Conservation (phyloP, 106 monocot species). For the Acorus gramineus region DNA sequence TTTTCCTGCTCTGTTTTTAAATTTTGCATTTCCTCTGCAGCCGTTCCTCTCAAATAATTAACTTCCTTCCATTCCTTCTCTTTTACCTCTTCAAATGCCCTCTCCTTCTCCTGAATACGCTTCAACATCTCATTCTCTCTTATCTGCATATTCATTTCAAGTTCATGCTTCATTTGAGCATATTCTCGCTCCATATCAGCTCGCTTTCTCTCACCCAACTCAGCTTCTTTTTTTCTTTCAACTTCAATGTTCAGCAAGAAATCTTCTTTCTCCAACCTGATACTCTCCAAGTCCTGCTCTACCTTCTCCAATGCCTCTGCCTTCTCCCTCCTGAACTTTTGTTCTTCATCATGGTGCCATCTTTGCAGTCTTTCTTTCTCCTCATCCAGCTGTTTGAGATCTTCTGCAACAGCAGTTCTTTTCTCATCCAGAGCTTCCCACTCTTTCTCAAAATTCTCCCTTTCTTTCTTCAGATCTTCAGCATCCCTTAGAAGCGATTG, state of each 20-base stretch:
- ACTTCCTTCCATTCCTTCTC: conserved; percentile 43
- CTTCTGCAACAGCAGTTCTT: conserved; percentile 34
- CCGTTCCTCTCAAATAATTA: conserved; percentile 28
- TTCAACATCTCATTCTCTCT: conserved; percentile 33
- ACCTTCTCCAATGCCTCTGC: conserved; percentile 20
- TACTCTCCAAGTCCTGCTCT: conserved; percentile 48
- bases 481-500: conserved; percentile 44
- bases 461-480: conserved; percentile 67
- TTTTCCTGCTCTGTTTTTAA: conserved; percentile 43
- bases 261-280: conserved; percentile 58
- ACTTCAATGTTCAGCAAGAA: conserved; percentile 54
- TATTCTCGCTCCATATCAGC: conserved; percentile 44
- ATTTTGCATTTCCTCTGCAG: conserved; percentile 48
- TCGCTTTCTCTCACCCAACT: conserved; percentile 35
- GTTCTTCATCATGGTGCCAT: conserved; percentile 50
- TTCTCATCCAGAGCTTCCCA: conserved; percentile 92
- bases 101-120: conserved; percentile 38
- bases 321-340: conserved; percentile 45
- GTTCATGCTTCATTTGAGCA: conserved; percentile 41
- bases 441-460: conserved; percentile 76
- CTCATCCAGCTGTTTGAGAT: conserved; percentile 30
- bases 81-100: conserved; percentile 36
- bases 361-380: conserved; percentile 62
- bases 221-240: conserved; percentile 34
- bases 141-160: conserved; percentile 48